These are phyloP conservation scores for Xylariaceae sp. DNA, from an alignment of 2,329 filamentous ascomycete genomes.

Conservation along the genomic window DNA sequence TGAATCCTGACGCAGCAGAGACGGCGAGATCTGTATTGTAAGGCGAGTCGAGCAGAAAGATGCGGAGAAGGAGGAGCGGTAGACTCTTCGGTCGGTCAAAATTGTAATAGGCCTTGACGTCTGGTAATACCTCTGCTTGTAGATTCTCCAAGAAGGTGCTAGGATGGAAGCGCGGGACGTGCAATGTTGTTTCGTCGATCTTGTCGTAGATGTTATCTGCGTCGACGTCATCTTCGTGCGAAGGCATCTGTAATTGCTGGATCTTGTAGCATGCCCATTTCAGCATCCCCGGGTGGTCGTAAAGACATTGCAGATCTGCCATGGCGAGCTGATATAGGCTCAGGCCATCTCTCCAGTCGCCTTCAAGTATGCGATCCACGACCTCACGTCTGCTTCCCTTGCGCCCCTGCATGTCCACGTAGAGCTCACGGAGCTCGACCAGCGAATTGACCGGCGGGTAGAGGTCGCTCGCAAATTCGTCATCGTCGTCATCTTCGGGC, in stretches of 20 bases:
- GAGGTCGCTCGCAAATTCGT: slow-evolving; percentile 57
- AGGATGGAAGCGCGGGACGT: slow-evolving; percentile 69
- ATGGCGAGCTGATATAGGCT: slow-evolving; percentile 63
- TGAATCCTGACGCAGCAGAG: slow-evolving; percentile 17
- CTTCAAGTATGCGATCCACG: slow-evolving; percentile 57
- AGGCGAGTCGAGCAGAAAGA: slow-evolving; percentile 74
- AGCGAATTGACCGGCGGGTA: slow-evolving; percentile 63
- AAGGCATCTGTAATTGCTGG: slow-evolving; percentile 43
- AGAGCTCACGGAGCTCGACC: slow-evolving; percentile 60
- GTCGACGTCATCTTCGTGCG: slow-evolving; percentile 36
- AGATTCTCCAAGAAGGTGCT: slow-evolving; percentile 73
- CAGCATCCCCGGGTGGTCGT: slow-evolving; percentile 58
- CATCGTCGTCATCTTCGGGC: slow-evolving; percentile 43
- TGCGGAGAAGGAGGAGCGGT: slow-evolving; percentile 68
- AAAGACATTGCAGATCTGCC: slow-evolving; percentile 61
- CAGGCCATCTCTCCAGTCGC: slow-evolving; percentile 63
- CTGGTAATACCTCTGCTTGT: slow-evolving; percentile 65
- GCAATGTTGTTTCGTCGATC: slow-evolving; percentile 42
- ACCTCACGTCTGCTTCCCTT: slow-evolving; percentile 60
- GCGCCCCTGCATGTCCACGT: slow-evolving; percentile 52
- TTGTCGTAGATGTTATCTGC: slow-evolving; percentile 25
- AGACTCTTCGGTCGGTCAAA: slow-evolving; percentile 64
- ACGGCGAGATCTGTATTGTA: slow-evolving; percentile 60
- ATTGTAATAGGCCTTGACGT: slow-evolving; percentile 80
- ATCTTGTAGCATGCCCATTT: slow-evolving; percentile 61